Conservation (phyloP, 768 basidiomycete genomes). For the Porphyrellus cyaneotinctus region DNA sequence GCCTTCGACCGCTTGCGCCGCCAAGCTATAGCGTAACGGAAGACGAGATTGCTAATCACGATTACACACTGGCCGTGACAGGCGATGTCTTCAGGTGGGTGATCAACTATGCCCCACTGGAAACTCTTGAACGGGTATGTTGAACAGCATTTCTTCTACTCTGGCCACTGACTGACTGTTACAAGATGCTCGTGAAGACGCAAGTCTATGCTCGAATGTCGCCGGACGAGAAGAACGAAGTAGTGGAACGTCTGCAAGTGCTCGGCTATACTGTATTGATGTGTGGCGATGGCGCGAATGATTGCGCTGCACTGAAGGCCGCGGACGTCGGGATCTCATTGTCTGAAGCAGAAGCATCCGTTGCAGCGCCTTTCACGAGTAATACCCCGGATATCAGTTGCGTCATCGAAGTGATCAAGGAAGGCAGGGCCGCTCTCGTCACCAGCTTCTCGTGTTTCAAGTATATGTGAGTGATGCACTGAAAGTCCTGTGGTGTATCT, state of each 20-base stretch:
- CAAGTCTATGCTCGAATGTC: slow-evolving; percentile 99
- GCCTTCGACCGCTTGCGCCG: slow-evolving; percentile 73
- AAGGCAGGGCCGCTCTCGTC: slow-evolving; percentile 92
- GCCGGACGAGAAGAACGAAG: slow-evolving; percentile 98
- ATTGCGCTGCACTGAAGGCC: slow-evolving; percentile 96
- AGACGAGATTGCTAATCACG: slow-evolving; percentile 72
- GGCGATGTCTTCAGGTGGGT: slow-evolving; percentile 99
- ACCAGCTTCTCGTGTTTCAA: slow-evolving; percentile 99
- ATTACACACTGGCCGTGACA: slow-evolving; percentile 88
- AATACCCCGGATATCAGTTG: slow-evolving; percentile 93
- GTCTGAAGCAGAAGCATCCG: slow-evolving; percentile 97
- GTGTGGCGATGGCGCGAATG: slow-evolving; percentile 99
- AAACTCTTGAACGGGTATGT: slow-evolving; percentile 84
- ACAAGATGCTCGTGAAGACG: slow-evolving; percentile 93
- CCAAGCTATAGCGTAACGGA: slow-evolving; percentile 68
- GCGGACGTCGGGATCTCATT: slow-evolving; percentile 96
- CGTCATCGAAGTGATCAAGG: slow-evolving; percentile 93
- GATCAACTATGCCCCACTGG: slow-evolving; percentile 89
- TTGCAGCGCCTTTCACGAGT: slow-evolving; percentile 96
- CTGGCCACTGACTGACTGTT: slow-evolving; percentile 1
- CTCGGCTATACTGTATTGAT: slow-evolving; percentile 96
- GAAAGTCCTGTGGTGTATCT: background rate
- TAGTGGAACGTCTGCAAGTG: slow-evolving; percentile 88
- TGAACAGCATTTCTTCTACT: background rate
- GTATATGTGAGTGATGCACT: slow-evolving; percentile 73